Evolutionary conservation across 2,329 filamentous ascomycete genomes (phyloP), one percentile per base, ranked within the genome.

Genomic region (Emmonsiellopsis sp.): DNA sequence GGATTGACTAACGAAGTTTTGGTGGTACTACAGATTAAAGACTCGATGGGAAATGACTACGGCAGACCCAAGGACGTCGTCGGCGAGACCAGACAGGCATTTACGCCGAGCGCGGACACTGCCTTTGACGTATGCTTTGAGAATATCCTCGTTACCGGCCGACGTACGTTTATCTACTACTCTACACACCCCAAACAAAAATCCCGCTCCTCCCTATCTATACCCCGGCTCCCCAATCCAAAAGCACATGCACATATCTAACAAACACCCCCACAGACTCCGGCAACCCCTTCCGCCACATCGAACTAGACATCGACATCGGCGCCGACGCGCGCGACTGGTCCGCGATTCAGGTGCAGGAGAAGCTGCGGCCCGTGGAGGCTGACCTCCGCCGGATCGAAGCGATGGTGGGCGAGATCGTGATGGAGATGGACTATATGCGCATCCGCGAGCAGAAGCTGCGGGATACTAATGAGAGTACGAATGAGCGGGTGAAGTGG

Each of bases 391-490:
- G 91, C 65, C 84, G 90, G 62, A 87, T 97, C 66, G 90, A 95
- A 71, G 93, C 96, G 75, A 80, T 92, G 68, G 87, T 95, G 40
- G 79, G 78, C 60, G 92, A 97, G 76, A 84, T 97, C 59, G 92
- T 96, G 48, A 73, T 73, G 58, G 92, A 97, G 79, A 95, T 98
- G 92, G 92, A 97, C 60, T 98, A 97, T 75, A 82, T 98, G 64
- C 83, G 93, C 61, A 65, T 73, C 40, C 83, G 93, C 64, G 93
- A 98, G 79, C 90, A 95, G 81, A 95, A 89, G 78, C 81, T 98
- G 64, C 81, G 93, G 70, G 92, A 98, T 76, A 98, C 93, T 63
- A 98, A 98, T 73, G 93, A 98, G 85, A 97, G 92, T 79, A 98
- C 93, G 61, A 98, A 98, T 76, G 93, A 87, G 75, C 83, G 93